Base-by-base conservation (phyloP, 2,329 filamentous ascomycete species). In the Pseudogymnoascus sp. region DNA sequence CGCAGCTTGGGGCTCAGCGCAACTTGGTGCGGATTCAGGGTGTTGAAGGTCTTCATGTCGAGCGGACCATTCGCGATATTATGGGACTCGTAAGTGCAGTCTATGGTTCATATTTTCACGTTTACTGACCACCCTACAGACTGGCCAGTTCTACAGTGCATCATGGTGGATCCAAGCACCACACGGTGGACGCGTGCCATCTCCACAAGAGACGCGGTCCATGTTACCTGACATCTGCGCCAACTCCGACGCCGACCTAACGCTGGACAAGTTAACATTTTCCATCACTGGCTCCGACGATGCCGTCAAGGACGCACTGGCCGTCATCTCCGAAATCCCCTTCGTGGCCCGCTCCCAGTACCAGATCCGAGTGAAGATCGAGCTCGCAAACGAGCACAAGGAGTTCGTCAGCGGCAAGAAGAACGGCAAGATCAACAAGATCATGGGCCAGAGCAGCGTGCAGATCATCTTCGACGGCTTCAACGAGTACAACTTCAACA, bases 361-460 rank as follows among this genome's bases (percentile, higher is more conserved):
- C 72, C 93, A 96, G 74, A 96, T 99, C 74, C 87, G 93, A 63
- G 93, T 99, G 73, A 97, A 97, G 81, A 96, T 99, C 67, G 95
- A 99, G 79, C 88, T 99, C 63, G 95, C 95, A 72, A 97, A 97
- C 73, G 95, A 99, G 78, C 95, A 99, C 81, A 99, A 99, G 77
- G 95, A 99, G 73, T 99, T 99, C 74, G 95, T 99, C 64, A 97
- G 93, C 70, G 95, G 95, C 70, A 99, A 99, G 82, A 99, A 99
- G 82, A 99, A 99, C 71, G 95, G 95, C 77, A 99, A 99, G 80
- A 99, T 99, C 77, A 99, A 99, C 82, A 99, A 99, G 82, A 99
- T 99, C 72, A 99, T 99, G 95, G 95, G 93, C 23, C 93, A 97
- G 77, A 97, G 93, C 82, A 97, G 96, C 70, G 95, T 99, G 11